Base-by-base conservation (phyloP, 371 early-diverging fungal genomes). In the Mortierella sp. region DNA sequence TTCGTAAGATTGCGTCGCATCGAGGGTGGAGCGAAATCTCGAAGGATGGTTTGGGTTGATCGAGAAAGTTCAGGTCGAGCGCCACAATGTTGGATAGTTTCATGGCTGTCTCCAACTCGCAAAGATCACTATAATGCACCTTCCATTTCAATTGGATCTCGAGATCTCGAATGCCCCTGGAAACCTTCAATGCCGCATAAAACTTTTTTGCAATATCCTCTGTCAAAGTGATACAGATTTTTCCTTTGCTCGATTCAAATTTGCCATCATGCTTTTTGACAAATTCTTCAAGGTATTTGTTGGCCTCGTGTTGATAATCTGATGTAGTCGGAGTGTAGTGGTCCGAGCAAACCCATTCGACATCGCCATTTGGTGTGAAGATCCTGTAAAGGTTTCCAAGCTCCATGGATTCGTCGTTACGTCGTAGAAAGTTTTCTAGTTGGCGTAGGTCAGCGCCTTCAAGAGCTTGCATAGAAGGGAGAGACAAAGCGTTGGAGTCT, bases 291-390 rank as follows among this genome's bases (percentile, higher is more conserved):
- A 52, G 52, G 24, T 12, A 3, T 52, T 52, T 52, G 9, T 52
- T 52, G 5, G 52, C 52, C 9, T n/a, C 22, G 5, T 47, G 11
- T 6, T 11, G 22, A 6, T 22, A 10, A 11, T 20, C 52, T 5
- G 52, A 22, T n/a, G 52, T 18, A 6, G 26, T 52, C 6, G 52
- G 52, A 3, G 20, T 22, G 32, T 62, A 62, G 43, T 70, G 70
- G 2, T 63, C 45, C 47, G 40, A 40, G 32, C 70, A 70, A 39
- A 70, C 70, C 70, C 70, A 70, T 43, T 70, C 63, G 52, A 70
- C 70, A 14, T 70, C 28, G 22, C 70, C 70, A 28, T 70, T 28
- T 9, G 51, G 24, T 18, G 70, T 70, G 47, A 51, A 52, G 35
- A 40, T 62, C 43, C 70, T 62, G 52, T 62, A 62, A 11, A 70